A percentile compares a stretch with the other conserved stretches of the same genome.
These are phyloP conservation scores for Artemisia tridentata DNA, from an alignment of 129 eudicot species.

Conservation along the genomic window DNA sequence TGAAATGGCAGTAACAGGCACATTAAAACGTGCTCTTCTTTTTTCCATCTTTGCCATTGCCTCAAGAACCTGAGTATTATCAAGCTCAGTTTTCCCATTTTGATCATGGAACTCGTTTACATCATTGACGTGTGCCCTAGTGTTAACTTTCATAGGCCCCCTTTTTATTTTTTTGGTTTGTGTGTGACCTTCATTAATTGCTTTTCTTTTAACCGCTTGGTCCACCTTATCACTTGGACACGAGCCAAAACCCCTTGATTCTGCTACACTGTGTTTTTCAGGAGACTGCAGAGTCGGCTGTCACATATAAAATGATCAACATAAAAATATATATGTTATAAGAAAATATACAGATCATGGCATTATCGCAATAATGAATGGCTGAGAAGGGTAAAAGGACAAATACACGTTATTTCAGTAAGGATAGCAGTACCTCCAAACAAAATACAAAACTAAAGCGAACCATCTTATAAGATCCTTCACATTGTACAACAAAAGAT, in stretches of 20 bases:
- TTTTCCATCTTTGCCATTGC: slow-evolving; percentile 79
- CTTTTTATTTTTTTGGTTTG: slow-evolving; percentile 35
- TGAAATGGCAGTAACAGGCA: slow-evolving; percentile 36
- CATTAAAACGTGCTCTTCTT: slow-evolving; percentile 73
- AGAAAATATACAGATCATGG: background rate
- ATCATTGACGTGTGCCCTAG: slow-evolving; percentile 9
- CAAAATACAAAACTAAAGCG: background rate
- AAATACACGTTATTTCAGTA: background rate
- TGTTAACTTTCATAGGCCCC: slow-evolving; percentile 16
- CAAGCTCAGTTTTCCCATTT: slow-evolving; percentile 27
- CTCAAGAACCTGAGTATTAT: slow-evolving; percentile 51
- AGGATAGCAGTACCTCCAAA: background rate
- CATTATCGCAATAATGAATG: background rate
- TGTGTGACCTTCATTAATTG: slow-evolving; percentile 43
- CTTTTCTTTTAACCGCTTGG: slow-evolving; percentile 20
- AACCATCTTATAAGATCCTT: background rate
- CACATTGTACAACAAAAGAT: background rate
- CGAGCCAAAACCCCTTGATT: slow-evolving; percentile 5
- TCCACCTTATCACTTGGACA: slow-evolving; percentile 17
- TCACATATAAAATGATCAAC: slow-evolving; percentile 21
- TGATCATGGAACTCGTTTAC: slow-evolving; percentile 17
- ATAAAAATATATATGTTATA: background rate
- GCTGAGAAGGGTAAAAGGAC: background rate
- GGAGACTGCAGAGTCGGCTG: slow-evolving; percentile 51
- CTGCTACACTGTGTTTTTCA: slow-evolving; percentile 35